Evolutionary conservation across 2,329 filamentous ascomycete species (phyloP), one percentile per base, ranked within the genome.

Genomic region (Epichloe sp.): DNA sequence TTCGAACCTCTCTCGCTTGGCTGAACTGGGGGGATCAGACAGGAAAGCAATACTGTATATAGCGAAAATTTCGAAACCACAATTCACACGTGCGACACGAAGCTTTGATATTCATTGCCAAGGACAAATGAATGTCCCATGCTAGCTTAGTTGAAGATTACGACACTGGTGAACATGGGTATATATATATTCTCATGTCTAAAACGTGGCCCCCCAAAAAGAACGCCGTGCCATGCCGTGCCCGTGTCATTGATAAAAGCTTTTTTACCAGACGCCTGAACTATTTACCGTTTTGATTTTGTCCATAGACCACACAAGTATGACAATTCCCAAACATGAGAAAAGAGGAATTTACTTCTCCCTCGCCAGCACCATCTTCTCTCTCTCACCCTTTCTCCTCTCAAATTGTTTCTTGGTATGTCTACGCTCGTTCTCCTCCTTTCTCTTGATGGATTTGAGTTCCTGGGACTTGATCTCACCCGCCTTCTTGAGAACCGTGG

Each of bases 401-500:
- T 83, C 75, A 59, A 85, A 80, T 60, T 88, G 84, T 74, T 93
- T 91, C 74, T 85, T 88, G 53, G 82, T 85, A 68, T 98, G 91
- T 67, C 87, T 88, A 58, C 93, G 79, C 69, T 95, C 87, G 65
- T 98, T 98, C 74, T 98, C 93, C 62, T 95, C 87, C 59, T 83
- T 83, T 60, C 88, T 77, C 80, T 95, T 95, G 66, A 96, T 86
- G 36, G 87, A 80, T 68, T 82, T 82, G 60, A 96, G 68, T 68
- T 97, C 93, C 63, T 94, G 88, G 52, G 73, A 72, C 80, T 98
- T 98, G 71, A 97, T 97, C 74, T 95, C 86, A 47, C 78, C 82
- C 4, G 91, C 91, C 79, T 96, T 97, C 83, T 95, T 96, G 58
- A 97, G 82, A 52, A 89, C 82, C 75, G 89, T 88, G 19, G 93